Evolutionary conservation across 1,284 basidiomycete species (phyloP), one percentile per base, ranked within the genome.

Genomic region (Porogramme epimiltina): DNA sequence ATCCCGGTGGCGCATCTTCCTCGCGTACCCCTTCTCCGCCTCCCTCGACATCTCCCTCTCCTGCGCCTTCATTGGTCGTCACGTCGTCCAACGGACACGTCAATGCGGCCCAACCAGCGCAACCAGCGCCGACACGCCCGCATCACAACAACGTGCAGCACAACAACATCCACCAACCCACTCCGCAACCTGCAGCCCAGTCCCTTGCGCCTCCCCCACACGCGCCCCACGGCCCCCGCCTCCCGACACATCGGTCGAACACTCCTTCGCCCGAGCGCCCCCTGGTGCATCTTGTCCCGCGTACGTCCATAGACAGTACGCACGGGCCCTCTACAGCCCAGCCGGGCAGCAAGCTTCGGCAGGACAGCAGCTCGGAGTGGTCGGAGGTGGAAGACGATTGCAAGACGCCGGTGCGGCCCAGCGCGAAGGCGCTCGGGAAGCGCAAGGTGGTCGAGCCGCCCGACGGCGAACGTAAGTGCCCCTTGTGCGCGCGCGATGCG

Each of bases 351-450:
- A 51, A 55, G 22, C 45, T 57, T 1, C 44, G 59, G 24, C 49
- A 49, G 11, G 48, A 58, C 39, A 53, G 58, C 39, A 52, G 54
- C 38, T 52, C 56, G 26, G 53, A 52, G 22, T 52, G 47, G 38
- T 47, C 49, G n/a, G 54, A 55, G 15, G 44, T 51, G 13, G 44
- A 41, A 4, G 59, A 55, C 3, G 61, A 58, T 3, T 59, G 54
- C 26, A 65, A 63, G 45, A 68, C 73, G 28, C 76, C 73, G 10
- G 63, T 73, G 8, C 72, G 75, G 52, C 87, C 85, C 3, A 91
- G 88, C 63, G 87, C 77, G 39, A 92, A 92, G 66, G 88, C 90
- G 2, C 76, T 90, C 5, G 90, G 89, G n/a, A 92, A 92, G 71
- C 76, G 86, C 59, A 80, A 73, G 59, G 76, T 83, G 15, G 66